Evolutionary conservation across 805 yeast species (phyloP).

Genomic region (Candida schatavii): DNA sequence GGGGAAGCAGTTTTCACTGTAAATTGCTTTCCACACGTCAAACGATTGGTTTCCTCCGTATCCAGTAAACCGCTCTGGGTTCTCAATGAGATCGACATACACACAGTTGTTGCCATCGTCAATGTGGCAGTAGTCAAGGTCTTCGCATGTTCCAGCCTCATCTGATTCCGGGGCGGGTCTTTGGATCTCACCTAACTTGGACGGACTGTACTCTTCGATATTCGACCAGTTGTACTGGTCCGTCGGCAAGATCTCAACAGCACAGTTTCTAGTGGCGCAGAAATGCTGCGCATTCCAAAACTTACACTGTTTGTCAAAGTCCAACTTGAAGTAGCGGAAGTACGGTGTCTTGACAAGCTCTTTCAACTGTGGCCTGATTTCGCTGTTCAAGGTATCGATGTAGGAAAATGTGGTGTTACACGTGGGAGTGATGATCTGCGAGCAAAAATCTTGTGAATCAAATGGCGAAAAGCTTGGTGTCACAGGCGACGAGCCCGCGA

Average conservation of each 20-base stretch:
- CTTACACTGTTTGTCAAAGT: conserved; percentile 80
- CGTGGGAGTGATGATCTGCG: conserved; percentile 42
- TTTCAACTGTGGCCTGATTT: conserved; percentile 47
- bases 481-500: conserved; percentile 1
- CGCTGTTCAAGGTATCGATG: conserved; percentile 35
- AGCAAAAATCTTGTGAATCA: conserved; percentile 42
- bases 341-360: conserved; percentile 69
- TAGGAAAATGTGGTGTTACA: conserved; percentile 46
- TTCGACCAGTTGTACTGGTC: conserved; percentile 61
- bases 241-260: conserved; percentile 69
- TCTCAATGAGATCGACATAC: conserved; percentile 78
- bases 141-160: conserved; percentile 31
- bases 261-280: conserved; percentile 85
- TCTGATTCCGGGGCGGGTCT: conserved; percentile 14
- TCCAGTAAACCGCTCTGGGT: conserved; percentile 96
- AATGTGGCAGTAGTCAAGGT: conserved; percentile 66
- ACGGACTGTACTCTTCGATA: conserved; percentile 65
- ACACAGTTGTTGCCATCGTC: conserved; percentile 70
- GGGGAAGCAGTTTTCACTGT: conserved; percentile 86
- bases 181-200: conserved; percentile 53
- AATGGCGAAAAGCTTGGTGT: conserved; percentile 30
- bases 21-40: conserved; percentile 90
- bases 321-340: conserved; percentile 83
- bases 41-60: conserved; percentile 90
- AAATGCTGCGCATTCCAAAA: conserved; percentile 81